Conservation (phyloP, 352 stramenopile genomes). For the Globisporangium cylindrosporum region DNA sequence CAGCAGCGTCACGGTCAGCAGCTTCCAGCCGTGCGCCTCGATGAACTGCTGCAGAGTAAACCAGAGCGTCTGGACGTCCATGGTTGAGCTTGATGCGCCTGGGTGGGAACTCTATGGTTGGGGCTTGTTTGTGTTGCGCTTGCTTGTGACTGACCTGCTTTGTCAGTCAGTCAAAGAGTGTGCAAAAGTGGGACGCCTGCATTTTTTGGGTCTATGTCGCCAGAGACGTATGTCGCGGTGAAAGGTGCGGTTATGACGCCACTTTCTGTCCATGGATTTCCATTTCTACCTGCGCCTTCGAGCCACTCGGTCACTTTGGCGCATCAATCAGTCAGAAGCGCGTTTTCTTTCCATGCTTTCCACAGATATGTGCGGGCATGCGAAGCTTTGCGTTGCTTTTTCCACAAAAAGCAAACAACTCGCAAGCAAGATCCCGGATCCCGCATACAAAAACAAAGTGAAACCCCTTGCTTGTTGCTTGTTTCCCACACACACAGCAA, state of each 20-base stretch:
- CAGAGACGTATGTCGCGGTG: no score
- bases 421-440: background rate
- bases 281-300: background rate
- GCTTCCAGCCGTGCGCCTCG: conserved; percentile 54
- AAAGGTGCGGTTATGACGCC: background rate
- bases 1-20: conserved; percentile 32
- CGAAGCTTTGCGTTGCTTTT: background rate
- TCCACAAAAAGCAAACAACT: conserved; percentile 2
- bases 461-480: background rate
- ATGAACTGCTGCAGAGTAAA: conserved; percentile 25
- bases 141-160: no score
- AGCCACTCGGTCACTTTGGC: background rate
- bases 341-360: conserved; percentile 4
- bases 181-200: conserved; percentile 3
- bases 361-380: background rate
- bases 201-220: no score
- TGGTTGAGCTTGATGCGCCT: background rate
- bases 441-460: background rate
- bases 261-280: conserved; percentile 5
- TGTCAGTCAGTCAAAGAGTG: background rate
- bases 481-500: background rate
- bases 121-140: background rate
- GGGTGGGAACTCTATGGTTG: background rate
- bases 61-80: conserved; percentile 25
- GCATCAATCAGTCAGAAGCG: background rate